phyloP scores from a whole-genome alignment of 176 grass and related monocot genomes.

The Phragmites australis region DNA sequence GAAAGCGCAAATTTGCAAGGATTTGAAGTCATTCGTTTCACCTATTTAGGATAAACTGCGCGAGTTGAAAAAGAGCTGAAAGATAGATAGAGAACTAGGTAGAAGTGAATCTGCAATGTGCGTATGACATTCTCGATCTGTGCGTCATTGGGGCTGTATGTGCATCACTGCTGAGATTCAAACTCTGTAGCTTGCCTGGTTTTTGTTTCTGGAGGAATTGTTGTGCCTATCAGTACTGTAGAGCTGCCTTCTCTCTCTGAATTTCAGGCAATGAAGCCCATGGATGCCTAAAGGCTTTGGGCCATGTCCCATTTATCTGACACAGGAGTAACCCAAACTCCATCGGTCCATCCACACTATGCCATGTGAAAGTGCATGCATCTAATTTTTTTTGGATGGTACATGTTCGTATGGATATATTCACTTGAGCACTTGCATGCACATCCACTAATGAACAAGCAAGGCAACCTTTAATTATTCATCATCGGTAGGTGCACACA shows the following conservation, averaged over 20 bases:
- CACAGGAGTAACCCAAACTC: no score
- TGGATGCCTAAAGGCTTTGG: not conserved
- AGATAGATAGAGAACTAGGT: not conserved
- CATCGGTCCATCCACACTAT: no score
- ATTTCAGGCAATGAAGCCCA: not conserved
- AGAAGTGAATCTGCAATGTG: not conserved
- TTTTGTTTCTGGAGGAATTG: no score
- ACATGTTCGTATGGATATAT: no score
- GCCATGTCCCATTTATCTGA: not conserved
- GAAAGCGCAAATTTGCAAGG: slow-evolving; percentile 53
- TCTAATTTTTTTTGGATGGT: no score
- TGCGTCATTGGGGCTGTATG: not conserved
- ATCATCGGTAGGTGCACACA: not conserved
- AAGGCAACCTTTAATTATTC: not conserved
- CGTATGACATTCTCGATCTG: not conserved
- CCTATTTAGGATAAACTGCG: slow-evolving; percentile 55
- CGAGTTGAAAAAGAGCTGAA: slow-evolving; percentile 66
- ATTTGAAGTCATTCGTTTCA: slow-evolving; percentile 57
- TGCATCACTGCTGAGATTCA: not conserved
- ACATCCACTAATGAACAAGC: no score
- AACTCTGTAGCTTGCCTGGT: not conserved
- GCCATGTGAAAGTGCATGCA: no score
- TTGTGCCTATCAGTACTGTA: not conserved
- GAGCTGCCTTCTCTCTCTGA: no score
- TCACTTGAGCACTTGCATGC: no score